Evolutionary conservation across 768 basidiomycete species (phyloP).

Genomic region (Mycena latifolia): DNA sequence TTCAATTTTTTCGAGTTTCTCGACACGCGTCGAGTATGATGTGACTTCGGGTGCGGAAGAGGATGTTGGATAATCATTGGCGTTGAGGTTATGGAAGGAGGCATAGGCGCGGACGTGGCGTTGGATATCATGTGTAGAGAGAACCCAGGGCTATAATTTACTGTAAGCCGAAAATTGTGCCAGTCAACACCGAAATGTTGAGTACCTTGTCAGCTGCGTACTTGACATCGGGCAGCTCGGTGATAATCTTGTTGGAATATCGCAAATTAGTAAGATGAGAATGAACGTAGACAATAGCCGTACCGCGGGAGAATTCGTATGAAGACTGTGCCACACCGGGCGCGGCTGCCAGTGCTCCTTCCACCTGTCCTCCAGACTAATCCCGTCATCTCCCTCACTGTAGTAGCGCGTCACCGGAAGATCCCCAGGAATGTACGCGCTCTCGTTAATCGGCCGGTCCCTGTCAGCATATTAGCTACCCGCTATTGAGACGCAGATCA

Average conservation of each 20-base stretch:
- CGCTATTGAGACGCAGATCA: neutral
- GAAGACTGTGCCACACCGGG: conserved; percentile 37
- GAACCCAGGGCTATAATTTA: conserved; percentile 34
- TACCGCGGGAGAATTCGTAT: conserved; percentile 37
- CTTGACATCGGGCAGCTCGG: conserved; percentile 37
- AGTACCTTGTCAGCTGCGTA: conserved; percentile 36
- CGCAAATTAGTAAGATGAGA: neutral
- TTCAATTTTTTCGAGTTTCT: conserved; percentile 45
- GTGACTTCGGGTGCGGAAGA: conserved; percentile 34
- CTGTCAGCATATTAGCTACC: neutral
- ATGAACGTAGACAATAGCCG: neutral
- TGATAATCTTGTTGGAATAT: conserved; percentile 31
- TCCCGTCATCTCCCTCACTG: conserved; percentile 28
- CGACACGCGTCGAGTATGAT: conserved; percentile 54
- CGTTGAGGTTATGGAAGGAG: conserved; percentile 45
- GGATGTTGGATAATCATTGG: conserved; percentile 39
- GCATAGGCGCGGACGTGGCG: conserved; percentile 49
- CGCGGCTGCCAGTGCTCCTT: conserved; percentile 38
- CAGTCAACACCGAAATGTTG: neutral
- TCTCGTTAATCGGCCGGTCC: conserved; percentile 23
- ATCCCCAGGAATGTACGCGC: conserved; percentile 12
- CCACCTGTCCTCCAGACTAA: conserved; percentile 35
- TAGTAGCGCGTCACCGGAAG: conserved; percentile 31
- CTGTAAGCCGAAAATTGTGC: neutral
- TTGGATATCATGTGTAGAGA: conserved; percentile 37